Conservation (phyloP, 2,329 filamentous ascomycete species). For the Orbilia blumenaviensis region DNA sequence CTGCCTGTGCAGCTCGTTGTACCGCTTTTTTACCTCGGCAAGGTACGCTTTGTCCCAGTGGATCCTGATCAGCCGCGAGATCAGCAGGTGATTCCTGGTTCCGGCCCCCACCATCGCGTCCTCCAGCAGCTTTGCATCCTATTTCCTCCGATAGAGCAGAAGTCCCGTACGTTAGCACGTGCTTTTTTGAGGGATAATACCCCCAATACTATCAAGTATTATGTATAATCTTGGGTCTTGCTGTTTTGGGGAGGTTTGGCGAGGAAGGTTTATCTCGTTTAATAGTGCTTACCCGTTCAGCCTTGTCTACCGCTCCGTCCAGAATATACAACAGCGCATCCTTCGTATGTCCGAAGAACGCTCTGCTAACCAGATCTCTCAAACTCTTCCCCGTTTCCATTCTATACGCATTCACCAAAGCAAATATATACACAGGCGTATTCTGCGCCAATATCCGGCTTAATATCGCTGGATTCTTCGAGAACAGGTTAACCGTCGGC, state of each 20-base stretch:
- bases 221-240: too few relatives aligned
- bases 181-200: not conserved
- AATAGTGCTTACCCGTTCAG: slow-evolving; percentile 35
- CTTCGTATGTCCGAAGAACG: slow-evolving; percentile 94
- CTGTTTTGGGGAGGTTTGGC: too few relatives aligned
- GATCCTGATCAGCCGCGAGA: slow-evolving; percentile 77
- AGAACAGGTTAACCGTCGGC: slow-evolving; percentile 37
- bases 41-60: slow-evolving; percentile 84
- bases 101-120: slow-evolving; percentile 85
- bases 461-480: slow-evolving; percentile 77
- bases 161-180: not conserved
- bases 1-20: slow-evolving; percentile 74
- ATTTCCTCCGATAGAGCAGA: not conserved
- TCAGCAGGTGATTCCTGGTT: slow-evolving; percentile 83
- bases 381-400: slow-evolving; percentile 75
- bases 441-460: slow-evolving; percentile 79
- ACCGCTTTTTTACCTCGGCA: slow-evolving; percentile 80
- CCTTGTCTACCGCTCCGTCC: slow-evolving; percentile 77
- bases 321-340: slow-evolving; percentile 79
- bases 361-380: slow-evolving; percentile 77
- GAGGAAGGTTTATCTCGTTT: too few relatives aligned
- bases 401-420: slow-evolving; percentile 79
- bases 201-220: too few relatives aligned
- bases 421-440: slow-evolving; percentile 83
- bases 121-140: slow-evolving; percentile 81